A percentile compares a stretch with the other conserved stretches of the same genome.
These are phyloP conservation scores for Chalaropsis ovoidea DNA, from an alignment of 2,329 filamentous ascomycete genomes.

Conservation along the genomic window DNA sequence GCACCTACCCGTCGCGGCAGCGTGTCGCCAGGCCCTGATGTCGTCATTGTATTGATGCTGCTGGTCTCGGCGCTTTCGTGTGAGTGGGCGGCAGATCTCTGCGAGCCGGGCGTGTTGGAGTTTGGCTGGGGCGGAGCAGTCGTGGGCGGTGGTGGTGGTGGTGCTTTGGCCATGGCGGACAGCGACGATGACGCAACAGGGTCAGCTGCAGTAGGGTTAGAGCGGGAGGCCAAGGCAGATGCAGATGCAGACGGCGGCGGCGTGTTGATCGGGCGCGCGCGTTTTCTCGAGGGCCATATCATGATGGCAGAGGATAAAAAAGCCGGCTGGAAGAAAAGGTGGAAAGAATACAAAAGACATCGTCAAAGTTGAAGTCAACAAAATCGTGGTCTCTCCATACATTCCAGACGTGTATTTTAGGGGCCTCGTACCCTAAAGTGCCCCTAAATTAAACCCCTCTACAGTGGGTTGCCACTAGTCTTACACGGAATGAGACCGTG, in stretches of 20 bases:
- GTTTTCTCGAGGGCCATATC: constrained; percentile 34
- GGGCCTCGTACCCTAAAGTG: neutral
- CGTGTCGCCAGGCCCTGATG: neutral
- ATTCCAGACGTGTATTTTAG: constrained; percentile 3
- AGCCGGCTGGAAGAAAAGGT: neutral
- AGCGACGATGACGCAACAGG: constrained; percentile 16
- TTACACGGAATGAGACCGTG: too few relatives aligned
- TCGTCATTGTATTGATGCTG: neutral
- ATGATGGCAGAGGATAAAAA: constrained; percentile 21
- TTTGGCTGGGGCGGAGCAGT: constrained; percentile 6
- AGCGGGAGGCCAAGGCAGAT: neutral
- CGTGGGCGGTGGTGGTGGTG: neutral
- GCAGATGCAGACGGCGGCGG: too few relatives aligned
- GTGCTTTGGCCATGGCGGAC: constrained; percentile 4
- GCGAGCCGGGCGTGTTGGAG: neutral
- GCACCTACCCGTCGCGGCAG: constrained; percentile 16
- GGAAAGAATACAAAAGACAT: neutral
- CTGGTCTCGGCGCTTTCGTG: neutral
- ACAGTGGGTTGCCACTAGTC: too few relatives aligned
- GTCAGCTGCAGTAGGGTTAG: constrained; percentile 26
- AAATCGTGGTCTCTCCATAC: neutral
- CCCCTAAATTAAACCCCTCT: too few relatives aligned
- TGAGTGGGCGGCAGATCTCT: neutral
- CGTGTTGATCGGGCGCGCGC: constrained; percentile 30
- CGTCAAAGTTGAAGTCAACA: neutral